Evolutionary conservation across 2,329 filamentous ascomycete species (phyloP), one percentile per base, ranked within the genome.

Genomic region (Fusarium sp.): DNA sequence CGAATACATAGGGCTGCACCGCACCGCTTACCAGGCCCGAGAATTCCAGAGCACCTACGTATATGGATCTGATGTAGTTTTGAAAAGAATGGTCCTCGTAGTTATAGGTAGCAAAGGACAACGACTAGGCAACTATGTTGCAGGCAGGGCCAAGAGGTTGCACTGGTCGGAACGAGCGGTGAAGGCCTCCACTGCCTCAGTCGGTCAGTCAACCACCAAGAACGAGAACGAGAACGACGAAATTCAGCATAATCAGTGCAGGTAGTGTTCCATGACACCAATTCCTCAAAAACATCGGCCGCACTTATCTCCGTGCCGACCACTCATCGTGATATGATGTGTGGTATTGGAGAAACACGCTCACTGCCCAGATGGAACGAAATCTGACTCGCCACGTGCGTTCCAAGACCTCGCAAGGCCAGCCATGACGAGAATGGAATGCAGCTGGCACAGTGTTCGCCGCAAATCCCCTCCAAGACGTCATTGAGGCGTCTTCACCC

Each of bases 381-480:
- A 55, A 58, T 25, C 56, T 61, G 29, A 64, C 31, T 61, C 31
- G 56, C 44, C 56, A 51, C 44, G 44, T 58, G 56, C 23, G 20
- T 14, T 23, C 5, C n/a, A 49, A 33, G 18, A 23, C 31, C 36
- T 57, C 11, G n/a, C 42, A n/a, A 57, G 11, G 18, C 31, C 18
- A 53, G 54, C 27, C 23, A 27, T 25, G 36, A 27, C 44, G 3
- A 38, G 42, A 44, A 20, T n/a, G 46, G 40, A 51, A 60, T 60
- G 31, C 20, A 60, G 14, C 42, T 58, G 42, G 40, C 49, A 59
- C 60, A 70, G 54, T 65, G 54, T 40, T 62, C 38, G n/a, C 38
- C 16, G n/a, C 36, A 14, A n/a, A 34, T 53, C 9, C 23, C 31
- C 13, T 18, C 42, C 31, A 38, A 51, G 14, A 59, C 42, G 51